Evolutionary conservation across 106 monocot species (phyloP).

Genomic region (Allium cepa): DNA sequence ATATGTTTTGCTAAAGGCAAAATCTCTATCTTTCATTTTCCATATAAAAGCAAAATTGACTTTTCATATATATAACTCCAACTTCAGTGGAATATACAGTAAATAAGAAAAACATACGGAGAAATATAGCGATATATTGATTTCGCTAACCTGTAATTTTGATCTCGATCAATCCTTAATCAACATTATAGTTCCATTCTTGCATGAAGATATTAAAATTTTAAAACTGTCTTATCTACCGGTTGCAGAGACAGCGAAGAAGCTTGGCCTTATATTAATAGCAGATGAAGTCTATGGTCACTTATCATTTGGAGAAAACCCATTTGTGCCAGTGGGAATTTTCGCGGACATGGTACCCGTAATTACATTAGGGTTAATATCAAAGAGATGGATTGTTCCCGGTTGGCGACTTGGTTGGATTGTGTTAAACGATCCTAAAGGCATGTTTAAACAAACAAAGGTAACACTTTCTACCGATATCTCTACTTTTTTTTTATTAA

Average conservation of each 20-base stretch:
- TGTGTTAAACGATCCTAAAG: slow-evolving; percentile 33
- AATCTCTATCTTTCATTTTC: no score
- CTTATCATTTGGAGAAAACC: slow-evolving; percentile 36
- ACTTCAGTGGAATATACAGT: no score
- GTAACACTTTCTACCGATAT: slow-evolving; percentile 9
- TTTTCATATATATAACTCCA: no score
- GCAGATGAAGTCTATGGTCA: slow-evolving; percentile 58
- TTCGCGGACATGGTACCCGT: slow-evolving; percentile 52
- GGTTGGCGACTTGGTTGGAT: slow-evolving; percentile 87
- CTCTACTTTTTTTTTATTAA: background rate
- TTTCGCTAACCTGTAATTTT: no score
- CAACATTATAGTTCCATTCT: no score
- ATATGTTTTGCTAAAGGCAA: no score
- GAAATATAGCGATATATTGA: no score
- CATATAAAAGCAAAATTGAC: no score
- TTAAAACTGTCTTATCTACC: background rate
- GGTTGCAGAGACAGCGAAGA: slow-evolving; percentile 46
- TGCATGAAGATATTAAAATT: no score
- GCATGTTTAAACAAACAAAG: slow-evolving; percentile 43
- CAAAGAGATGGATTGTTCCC: slow-evolving; percentile 68
- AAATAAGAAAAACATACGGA: no score
- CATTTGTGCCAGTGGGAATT: slow-evolving; percentile 60
- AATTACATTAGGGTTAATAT: slow-evolving; percentile 58
- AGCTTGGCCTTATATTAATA: slow-evolving; percentile 52
- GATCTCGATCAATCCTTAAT: no score